phyloP scores from a whole-genome alignment of 2,329 filamentous ascomycete genomes.

The Xylariomycetidae sp. region DNA sequence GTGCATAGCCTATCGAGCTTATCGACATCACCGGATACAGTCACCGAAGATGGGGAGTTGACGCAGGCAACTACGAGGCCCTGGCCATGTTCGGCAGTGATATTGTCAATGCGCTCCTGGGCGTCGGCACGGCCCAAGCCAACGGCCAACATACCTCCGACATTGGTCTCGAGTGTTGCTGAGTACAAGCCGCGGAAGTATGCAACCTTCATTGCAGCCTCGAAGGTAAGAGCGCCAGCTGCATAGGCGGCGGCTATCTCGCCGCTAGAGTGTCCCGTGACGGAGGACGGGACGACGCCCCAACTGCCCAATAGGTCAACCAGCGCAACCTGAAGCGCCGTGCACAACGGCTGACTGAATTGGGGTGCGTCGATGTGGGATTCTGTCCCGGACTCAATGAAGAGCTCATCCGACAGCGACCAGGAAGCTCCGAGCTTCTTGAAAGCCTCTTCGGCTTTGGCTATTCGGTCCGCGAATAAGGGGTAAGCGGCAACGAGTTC shows the following conservation, averaged over 20 bases:
- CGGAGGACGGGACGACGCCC: constrained; percentile 1
- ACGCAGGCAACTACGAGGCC: constrained; percentile 5
- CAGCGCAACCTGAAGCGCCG: constrained; percentile 8
- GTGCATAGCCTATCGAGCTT: constrained; percentile 3
- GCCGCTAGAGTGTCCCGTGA: constrained; percentile 7
- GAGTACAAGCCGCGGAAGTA: constrained; percentile 7
- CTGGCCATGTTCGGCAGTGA: background rate
- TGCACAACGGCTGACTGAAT: constrained; percentile 5
- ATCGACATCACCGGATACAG: constrained; percentile 3
- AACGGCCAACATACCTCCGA: constrained; percentile 8
- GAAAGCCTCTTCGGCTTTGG: constrained; percentile 1
- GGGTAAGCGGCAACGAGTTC: constrained; percentile 4
- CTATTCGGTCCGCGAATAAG: constrained; percentile 1
- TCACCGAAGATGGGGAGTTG: constrained; percentile 6
- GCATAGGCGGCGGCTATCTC: constrained; percentile 11
- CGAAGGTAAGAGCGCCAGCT: constrained; percentile 3
- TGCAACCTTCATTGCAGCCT: background rate
- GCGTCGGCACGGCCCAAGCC: constrained; percentile 2
- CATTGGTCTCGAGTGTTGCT: background rate
- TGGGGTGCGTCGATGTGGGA: constrained; percentile 2
- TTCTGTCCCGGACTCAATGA: constrained; percentile 1
- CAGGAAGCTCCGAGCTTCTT: background rate
- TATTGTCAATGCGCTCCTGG: background rate
- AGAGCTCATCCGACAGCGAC: background rate
- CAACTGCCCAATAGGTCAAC: constrained; percentile 6